A percentile compares a stretch with the other conserved stretches of the same genome.
phyloP scores from a whole-genome alignment of 305 asterid species.

The Solanum hybrid region DNA sequence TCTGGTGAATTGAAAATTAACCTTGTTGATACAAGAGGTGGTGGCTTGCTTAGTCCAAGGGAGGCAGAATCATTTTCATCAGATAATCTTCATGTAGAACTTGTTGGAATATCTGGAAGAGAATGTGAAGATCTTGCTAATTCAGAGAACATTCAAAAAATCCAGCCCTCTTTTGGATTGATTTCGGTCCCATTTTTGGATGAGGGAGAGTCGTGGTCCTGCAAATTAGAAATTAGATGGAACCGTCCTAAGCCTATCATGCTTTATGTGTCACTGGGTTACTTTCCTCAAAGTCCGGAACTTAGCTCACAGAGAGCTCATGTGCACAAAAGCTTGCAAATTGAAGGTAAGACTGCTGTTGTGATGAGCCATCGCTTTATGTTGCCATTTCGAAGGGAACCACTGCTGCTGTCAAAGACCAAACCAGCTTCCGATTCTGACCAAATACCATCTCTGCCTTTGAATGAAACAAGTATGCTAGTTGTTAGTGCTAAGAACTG shows the following conservation, averaged over 20 bases:
- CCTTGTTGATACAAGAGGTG: conserved; percentile 92
- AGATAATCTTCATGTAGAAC: conserved; percentile 90
- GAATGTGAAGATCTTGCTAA: conserved; percentile 31
- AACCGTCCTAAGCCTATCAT: conserved; percentile 93
- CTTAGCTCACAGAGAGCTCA: conserved; percentile 67
- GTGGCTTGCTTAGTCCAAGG: conserved; percentile 94
- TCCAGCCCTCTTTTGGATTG: conserved; percentile 94
- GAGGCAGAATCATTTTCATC: conserved; percentile 69
- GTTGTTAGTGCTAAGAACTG: conserved; percentile 66
- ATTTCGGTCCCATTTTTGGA: conserved; percentile 72
- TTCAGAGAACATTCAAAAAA: conserved; percentile 59
- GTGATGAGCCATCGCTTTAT: conserved; percentile 59
- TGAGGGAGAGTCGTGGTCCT: conserved; percentile 74
- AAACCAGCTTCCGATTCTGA: conserved; percentile 50
- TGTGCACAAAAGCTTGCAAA: conserved; percentile 91
- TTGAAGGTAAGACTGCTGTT: conserved; percentile 85
- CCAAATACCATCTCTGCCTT: conserved; percentile 51
- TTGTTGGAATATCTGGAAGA: conserved; percentile 57
- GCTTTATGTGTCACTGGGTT: conserved; percentile 91
- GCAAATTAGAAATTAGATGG: conserved; percentile 90
- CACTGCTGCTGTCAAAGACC: conserved; percentile 65
- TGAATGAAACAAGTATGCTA: conserved; percentile 65
- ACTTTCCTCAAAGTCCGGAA: conserved; percentile 50
- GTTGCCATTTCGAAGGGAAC: conserved; percentile 78
- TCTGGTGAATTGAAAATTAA: conserved; percentile 95